Percentiles rank a stretch among this genome's conserved stretches.
phyloP scores from a whole-genome alignment of 345 rosid genomes.

The Balakata baccata region DNA sequence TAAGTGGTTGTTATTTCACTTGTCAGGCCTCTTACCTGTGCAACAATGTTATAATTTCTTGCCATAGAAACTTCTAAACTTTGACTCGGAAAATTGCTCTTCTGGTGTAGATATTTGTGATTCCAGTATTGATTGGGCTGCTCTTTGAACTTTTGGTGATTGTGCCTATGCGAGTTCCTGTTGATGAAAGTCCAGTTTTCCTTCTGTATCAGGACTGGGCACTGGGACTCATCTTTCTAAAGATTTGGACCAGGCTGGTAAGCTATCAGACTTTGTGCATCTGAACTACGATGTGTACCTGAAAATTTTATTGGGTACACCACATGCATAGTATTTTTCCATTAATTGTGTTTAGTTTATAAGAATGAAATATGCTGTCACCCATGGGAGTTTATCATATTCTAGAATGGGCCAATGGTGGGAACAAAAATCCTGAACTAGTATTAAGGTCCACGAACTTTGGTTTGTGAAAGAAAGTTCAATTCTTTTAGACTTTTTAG shows the following conservation, averaged over 20 bases:
- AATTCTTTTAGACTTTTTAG: background rate
- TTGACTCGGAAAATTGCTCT: background rate
- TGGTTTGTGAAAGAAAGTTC: background rate
- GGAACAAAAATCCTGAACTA: background rate
- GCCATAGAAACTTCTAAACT: background rate
- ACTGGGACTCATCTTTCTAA: conserved; percentile 87
- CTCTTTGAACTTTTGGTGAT: conserved; percentile 96
- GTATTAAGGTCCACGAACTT: too few species aligned
- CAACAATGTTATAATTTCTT: background rate
- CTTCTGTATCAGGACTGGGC: conserved; percentile 99
- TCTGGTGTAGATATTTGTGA: conserved; percentile 66
- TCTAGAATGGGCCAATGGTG: background rate
- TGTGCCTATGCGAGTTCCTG: conserved; percentile 99
- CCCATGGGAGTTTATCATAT: background rate
- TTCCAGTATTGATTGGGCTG: conserved; percentile 90
- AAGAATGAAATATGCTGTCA: background rate
- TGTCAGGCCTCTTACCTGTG: conserved; percentile 3
- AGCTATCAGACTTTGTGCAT: conserved; percentile 22
- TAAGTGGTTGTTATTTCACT: conserved; percentile 24
- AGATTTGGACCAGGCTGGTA: conserved; percentile 98
- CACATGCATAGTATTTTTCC: background rate
- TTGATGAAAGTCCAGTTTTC: conserved; percentile 98
- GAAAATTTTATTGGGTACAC: background rate
- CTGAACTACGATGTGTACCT: background rate
- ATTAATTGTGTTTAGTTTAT: background rate